Evolutionary conservation across 2,329 filamentous ascomycete species (phyloP).

Genomic region (Fusarium sp.): DNA sequence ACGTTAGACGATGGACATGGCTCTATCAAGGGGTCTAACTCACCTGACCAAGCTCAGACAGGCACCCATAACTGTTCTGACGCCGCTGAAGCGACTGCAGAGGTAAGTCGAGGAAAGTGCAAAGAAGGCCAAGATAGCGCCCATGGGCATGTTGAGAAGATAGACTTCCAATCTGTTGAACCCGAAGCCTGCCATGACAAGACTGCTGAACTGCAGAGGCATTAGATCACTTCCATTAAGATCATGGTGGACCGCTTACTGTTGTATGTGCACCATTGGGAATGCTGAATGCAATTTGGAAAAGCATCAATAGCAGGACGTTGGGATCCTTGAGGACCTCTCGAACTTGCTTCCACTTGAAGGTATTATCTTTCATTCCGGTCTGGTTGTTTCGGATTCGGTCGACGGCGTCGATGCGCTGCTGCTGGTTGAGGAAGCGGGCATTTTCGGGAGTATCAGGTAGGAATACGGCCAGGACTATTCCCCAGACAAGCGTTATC

Average conservation of each 20-base stretch:
- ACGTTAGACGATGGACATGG: background rate
- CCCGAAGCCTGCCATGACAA: constrained; percentile 41
- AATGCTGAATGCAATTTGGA: constrained; percentile 34
- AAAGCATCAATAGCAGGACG: constrained; percentile 37
- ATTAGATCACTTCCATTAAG: background rate
- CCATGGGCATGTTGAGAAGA: constrained; percentile 41
- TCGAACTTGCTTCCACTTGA: constrained; percentile 40
- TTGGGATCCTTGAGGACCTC: constrained; percentile 38
- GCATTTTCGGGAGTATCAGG: constrained; percentile 35
- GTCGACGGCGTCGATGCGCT: constrained; percentile 27
- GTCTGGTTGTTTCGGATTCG: constrained; percentile 38
- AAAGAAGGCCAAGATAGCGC: constrained; percentile 34
- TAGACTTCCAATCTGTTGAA: constrained; percentile 38
- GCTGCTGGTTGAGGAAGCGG: constrained; percentile 28
- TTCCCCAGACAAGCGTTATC: constrained; percentile 36
- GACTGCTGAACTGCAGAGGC: constrained; percentile 32
- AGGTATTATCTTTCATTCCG: constrained; percentile 34
- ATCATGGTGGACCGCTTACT: background rate
- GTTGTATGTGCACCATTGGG: constrained; percentile 40
- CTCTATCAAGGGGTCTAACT: background rate
- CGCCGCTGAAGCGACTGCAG: constrained; percentile 34
- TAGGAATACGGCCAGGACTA: constrained; percentile 25
- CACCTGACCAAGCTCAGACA: constrained; percentile 35
- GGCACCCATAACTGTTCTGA: constrained; percentile 34
- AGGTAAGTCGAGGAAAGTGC: constrained; percentile 32